A percentile compares a stretch with the other conserved stretches of the same genome.
Evolutionary conservation across 257 asterid genomes (phyloP).

Genomic region (Solanum gracilifrons): DNA sequence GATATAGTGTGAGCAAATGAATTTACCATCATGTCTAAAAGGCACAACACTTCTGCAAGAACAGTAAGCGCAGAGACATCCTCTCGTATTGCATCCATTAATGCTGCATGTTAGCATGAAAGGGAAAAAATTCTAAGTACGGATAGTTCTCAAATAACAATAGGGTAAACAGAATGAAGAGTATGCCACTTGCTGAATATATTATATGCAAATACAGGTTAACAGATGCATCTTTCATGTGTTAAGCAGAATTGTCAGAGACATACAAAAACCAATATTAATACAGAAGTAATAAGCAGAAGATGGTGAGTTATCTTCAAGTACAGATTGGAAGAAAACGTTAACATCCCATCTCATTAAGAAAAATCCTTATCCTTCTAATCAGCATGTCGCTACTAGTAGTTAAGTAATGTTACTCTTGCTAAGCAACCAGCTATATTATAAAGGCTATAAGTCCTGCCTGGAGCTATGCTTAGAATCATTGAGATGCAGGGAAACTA

Average conservation of each 20-base stretch:
- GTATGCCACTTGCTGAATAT: neutral
- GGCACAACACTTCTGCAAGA: conserved; percentile 92
- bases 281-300: neutral
- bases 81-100: conserved; percentile 70
- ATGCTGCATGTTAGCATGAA: conserved; percentile 41
- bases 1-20: conserved; percentile 94
- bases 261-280: neutral
- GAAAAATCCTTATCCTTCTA: neutral
- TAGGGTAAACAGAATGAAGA: neutral
- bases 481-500: neutral
- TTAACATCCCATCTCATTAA: neutral
- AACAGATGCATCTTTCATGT: neutral
- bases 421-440: neutral
- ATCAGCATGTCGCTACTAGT: neutral
- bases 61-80: conserved; percentile 78
- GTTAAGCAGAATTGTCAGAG: neutral
- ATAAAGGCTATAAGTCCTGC: neutral
- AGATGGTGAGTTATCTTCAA: neutral
- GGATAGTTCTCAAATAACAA: neutral
- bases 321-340: neutral
- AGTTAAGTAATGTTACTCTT: neutral
- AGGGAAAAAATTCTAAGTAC: neutral
- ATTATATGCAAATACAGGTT: neutral
- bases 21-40: conserved; percentile 90
- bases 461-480: neutral